Percentiles rank a stretch among this genome's conserved stretches.
These are phyloP conservation scores for Thalassiosira livingstoniorum DNA, from an alignment of 352 stramenopile genomes.

Conservation along the genomic window DNA sequence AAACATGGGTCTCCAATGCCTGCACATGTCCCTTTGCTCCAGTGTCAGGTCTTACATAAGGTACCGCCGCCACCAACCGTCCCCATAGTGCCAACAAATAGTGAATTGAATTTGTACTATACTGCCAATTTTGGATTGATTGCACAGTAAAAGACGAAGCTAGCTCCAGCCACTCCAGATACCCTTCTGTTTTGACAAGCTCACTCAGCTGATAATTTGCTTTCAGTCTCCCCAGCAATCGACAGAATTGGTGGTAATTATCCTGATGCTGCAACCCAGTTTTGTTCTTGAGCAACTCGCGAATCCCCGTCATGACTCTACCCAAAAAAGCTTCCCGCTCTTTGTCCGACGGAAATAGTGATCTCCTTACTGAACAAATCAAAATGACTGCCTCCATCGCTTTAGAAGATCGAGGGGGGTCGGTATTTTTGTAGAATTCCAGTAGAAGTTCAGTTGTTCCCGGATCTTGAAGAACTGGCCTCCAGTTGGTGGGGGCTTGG, in stretches of 20 bases:
- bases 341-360: conserved; percentile 97
- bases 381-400: conserved; percentile 97
- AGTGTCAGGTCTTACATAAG: conserved; percentile 92
- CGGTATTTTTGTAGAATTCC: conserved; percentile 95
- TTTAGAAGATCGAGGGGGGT: conserved; percentile 92
- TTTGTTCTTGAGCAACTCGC: conserved; percentile 93
- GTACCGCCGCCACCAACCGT: conserved; percentile 94
- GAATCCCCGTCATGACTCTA: conserved; percentile 93
- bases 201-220: conserved; percentile 98
- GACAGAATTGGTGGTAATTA: conserved; percentile 99
- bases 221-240: conserved; percentile 96
- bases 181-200: conserved; percentile 95
- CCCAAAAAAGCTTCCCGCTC: conserved; percentile 93
- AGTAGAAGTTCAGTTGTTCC: conserved; percentile 95
- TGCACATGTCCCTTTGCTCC: conserved; percentile 84
- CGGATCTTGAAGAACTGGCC: conserved; percentile 92
- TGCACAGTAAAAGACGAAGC: conserved; percentile 96
- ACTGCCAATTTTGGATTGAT: conserved; percentile 95
- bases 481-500: conserved; percentile 96
- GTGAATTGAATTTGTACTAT: conserved; percentile 90
- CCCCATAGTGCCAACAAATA: conserved; percentile 97
- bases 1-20: conserved; percentile 82
- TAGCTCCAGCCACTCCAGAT: conserved; percentile 97
- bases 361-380: conserved; percentile 93
- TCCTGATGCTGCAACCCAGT: conserved; percentile 97